Evolutionary conservation across 139 green algal genomes (phyloP).

Genomic region (Raphidocelis subcapitata): DNA sequence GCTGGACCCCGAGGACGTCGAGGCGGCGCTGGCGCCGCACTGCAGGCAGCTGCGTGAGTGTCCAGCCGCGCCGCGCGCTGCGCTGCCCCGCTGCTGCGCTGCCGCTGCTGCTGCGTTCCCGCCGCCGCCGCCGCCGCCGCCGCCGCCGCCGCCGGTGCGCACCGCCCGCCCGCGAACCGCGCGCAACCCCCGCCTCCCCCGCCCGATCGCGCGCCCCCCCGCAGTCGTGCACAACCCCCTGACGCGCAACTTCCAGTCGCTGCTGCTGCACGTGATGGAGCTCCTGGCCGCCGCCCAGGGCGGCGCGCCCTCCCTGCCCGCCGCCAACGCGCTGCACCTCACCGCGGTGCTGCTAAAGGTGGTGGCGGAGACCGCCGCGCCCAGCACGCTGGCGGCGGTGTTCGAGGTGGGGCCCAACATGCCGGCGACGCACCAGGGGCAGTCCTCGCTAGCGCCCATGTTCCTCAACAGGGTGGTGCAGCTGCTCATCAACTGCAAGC

Average conservation of each 20-base stretch:
- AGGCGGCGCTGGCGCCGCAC: constrained; percentile 31
- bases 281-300: constrained; percentile 38
- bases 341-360: constrained; percentile 59
- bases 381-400: constrained; percentile 11
- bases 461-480: constrained; percentile 24
- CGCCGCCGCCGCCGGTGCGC: neutral
- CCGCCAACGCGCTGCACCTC: constrained; percentile 69
- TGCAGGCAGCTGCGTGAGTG: constrained; percentile 47
- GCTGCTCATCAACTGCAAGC: constrained; percentile 21
- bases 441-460: constrained; percentile 20
- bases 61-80: neutral
- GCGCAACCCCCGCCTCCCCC: too few species aligned
- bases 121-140: too few species aligned
- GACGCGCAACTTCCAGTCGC: constrained; percentile 74
- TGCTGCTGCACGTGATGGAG: constrained; percentile 59
- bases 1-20: constrained; percentile 35
- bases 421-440: constrained; percentile 18
- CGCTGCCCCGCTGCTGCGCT: too few species aligned
- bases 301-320: constrained; percentile 30
- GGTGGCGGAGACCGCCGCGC: constrained; percentile 43
- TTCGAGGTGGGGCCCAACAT: constrained; percentile 7
- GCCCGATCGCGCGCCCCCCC: neutral
- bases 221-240: constrained; percentile 70
- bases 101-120: too few species aligned
- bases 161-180: neutral